Base-by-base conservation (phyloP, 305 asterid genomes). In the Ilex paraguariensis region DNA sequence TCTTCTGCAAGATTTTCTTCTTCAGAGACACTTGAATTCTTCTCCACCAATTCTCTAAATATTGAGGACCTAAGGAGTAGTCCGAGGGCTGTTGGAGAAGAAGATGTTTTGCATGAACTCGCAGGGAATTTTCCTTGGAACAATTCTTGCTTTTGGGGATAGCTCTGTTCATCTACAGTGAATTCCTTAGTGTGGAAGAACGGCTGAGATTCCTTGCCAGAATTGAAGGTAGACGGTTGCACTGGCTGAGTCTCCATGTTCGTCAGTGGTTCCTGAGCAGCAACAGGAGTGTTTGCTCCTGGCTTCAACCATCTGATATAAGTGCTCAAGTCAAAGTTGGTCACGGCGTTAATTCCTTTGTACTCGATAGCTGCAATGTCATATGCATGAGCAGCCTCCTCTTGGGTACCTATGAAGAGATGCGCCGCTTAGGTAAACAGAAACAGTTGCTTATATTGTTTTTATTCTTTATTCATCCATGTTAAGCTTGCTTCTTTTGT, bases 31-130 rank as follows among this genome's bases (percentile, higher is more conserved):
- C 62, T 68, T n/a, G 81, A 69, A 69, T 77, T 88, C 81, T 82
- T 88, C 81, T 83, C 77, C n/a, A 85, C 86, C 61, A 88, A 77
- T 65, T 85, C 91, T 62, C 74, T 67, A 46, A 83, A 88, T 28
- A 88, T 48, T 7, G 94, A 80, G 13, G 91, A 88, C 59, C 84
- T 59, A 31, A 85, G 78, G 21, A 85, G 91, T 50, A 88, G 77
- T 60, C 85, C 70, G 3, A 88, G 80, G 30, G 94, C 96, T 7
- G 91, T 80, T 28, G 94, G 83, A 51, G 42, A 8, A 36, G 91
- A 80, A 56, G 72, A 49, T 4, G 7, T 49, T 4, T 49, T 49
- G 53, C 53, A 49, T 3, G 85, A 73, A 64, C 62, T 70, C 49
- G 74, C 44, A 0, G 84, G 78, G 16, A 65, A 13, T 57, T 70